phyloP scores from a whole-genome alignment of 345 rosid species.

The Salix caprea region DNA sequence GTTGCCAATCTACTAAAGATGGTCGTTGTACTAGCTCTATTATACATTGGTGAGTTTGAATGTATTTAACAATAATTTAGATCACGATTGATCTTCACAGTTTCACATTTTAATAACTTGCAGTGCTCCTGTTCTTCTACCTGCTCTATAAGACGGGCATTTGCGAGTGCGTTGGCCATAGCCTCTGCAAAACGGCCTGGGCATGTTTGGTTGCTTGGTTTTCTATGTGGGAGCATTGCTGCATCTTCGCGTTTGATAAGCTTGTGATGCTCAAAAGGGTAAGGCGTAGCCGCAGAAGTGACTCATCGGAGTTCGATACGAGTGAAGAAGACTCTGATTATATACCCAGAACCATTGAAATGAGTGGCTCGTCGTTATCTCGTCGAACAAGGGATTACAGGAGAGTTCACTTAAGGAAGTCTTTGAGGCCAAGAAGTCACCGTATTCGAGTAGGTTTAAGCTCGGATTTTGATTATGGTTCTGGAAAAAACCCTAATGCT shows the following conservation, averaged over 20 bases:
- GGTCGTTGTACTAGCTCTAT: too few species aligned
- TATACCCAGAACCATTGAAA: background rate
- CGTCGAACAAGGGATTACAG: conserved; percentile 14
- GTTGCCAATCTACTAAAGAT: too few species aligned
- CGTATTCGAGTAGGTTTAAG: conserved; percentile 32
- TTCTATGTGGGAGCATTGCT: conserved; percentile 30
- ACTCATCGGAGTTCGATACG: conserved; percentile 2
- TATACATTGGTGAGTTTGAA: too few species aligned
- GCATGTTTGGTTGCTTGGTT: conserved; percentile 39
- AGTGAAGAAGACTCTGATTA: conserved; percentile 11
- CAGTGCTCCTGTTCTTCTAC: conserved; percentile 46
- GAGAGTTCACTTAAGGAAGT: conserved; percentile 37
- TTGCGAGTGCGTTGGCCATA: conserved; percentile 39
- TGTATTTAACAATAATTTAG: too few species aligned
- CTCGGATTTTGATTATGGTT: conserved; percentile 22
- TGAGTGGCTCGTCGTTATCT: background rate
- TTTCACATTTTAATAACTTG: background rate
- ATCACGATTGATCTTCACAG: background rate
- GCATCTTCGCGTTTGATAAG: conserved; percentile 33
- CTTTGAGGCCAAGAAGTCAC: conserved; percentile 42
- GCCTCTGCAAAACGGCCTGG: conserved; percentile 41
- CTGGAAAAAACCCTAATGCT: background rate
- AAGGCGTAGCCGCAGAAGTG: conserved; percentile 15
- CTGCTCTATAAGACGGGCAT: conserved; percentile 43
- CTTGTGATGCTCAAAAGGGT: conserved; percentile 24